Conservation (phyloP, 345 rosid species). For the Schrenkiella parvula region DNA sequence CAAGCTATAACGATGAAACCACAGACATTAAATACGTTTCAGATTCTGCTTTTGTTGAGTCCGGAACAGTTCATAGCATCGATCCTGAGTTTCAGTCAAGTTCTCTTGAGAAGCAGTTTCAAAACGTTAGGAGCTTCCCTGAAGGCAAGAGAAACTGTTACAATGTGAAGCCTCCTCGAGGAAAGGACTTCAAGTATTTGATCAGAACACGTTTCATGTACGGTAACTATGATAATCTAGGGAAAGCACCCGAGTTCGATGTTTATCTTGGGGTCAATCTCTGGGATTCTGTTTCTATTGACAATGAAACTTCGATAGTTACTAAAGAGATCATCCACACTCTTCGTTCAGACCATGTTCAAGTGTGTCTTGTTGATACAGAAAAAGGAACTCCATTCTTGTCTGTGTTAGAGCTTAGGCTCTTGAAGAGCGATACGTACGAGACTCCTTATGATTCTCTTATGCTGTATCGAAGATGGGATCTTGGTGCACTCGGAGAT, state of each 20-base stretch:
- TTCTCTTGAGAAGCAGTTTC: conserved; percentile 15
- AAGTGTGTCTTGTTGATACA: conserved; percentile 49
- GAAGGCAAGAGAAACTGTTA: conserved; percentile 37
- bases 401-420: conserved; percentile 47
- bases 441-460: neutral
- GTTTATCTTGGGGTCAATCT: conserved; percentile 41
- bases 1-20: conserved; percentile 9
- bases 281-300: conserved; percentile 29
- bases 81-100: neutral
- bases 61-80: conserved; percentile 15
- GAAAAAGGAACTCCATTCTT: conserved; percentile 41
- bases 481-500: neutral
- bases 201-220: conserved; percentile 47
- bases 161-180: conserved; percentile 16
- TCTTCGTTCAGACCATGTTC: conserved; percentile 23
- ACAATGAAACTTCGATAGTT: neutral
- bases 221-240: conserved; percentile 44
- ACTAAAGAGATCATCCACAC: conserved; percentile 36
- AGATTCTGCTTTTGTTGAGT: conserved; percentile 27
- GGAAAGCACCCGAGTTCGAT: conserved; percentile 38
- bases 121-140: conserved; percentile 38
- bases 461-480: conserved; percentile 3
- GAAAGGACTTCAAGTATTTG: conserved; percentile 35
- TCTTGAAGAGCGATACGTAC: conserved; percentile 15
- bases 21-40: conserved; percentile 32